These are phyloP conservation scores for Boletellus sp. DNA, from an alignment of 768 basidiomycete species.

Conservation along the genomic window DNA sequence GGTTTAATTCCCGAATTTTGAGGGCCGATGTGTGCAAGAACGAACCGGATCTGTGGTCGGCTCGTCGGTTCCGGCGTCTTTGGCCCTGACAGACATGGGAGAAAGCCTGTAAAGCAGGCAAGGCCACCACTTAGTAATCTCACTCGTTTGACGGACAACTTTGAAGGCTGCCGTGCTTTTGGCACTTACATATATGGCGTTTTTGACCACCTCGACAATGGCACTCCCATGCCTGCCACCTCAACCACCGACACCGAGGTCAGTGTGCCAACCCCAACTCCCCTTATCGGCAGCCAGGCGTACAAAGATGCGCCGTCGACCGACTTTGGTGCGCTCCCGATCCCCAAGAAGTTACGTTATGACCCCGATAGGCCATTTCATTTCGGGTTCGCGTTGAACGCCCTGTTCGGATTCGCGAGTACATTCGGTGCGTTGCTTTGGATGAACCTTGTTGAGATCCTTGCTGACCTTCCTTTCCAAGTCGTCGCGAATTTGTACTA, in stretches of 20 bases:
- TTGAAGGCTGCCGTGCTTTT: not conserved
- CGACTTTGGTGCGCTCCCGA: conserved; percentile 64
- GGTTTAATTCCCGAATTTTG: too few species aligned
- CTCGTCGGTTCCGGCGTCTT: too few species aligned
- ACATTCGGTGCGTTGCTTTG: conserved; percentile 35
- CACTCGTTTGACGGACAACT: too few species aligned
- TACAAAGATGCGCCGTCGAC: conserved; percentile 13
- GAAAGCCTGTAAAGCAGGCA: too few species aligned
- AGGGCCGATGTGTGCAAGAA: too few species aligned
- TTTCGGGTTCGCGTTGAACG: conserved; percentile 52
- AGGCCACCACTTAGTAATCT: too few species aligned
- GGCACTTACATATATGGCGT: conserved; percentile 19
- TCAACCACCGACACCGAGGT: conserved; percentile 6
- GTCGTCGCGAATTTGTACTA: conserved; percentile 77
- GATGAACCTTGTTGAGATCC: not conserved
- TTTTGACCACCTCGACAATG: not conserved
- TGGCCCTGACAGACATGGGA: too few species aligned
- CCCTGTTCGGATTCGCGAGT: conserved; percentile 59
- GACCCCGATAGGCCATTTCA: conserved; percentile 47
- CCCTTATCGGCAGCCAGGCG: not conserved
- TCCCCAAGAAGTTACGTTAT: conserved; percentile 54
- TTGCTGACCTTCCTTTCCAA: conserved; percentile 21
- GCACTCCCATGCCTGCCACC: conserved; percentile 14
- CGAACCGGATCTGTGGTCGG: too few species aligned
- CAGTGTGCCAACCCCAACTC: not conserved